Evolutionary conservation across 805 yeast genomes (phyloP).

Genomic region (Saccharomyces eubayanus): DNA sequence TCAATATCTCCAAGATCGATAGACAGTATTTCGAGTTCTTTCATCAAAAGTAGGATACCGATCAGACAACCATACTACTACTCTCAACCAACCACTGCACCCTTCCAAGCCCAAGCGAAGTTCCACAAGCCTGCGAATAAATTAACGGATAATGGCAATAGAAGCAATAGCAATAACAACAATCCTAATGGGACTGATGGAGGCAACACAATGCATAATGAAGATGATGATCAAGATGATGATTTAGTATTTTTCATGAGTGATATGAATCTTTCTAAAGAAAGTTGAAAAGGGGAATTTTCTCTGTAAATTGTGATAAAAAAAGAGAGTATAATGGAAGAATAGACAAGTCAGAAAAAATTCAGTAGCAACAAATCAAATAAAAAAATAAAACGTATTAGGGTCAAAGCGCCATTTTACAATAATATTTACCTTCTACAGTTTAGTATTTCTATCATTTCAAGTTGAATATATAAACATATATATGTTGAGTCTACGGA

Average conservation of each 20-base stretch:
- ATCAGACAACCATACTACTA: slow-evolving; percentile 23
- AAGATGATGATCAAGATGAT: slow-evolving; percentile 47
- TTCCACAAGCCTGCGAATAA: slow-evolving; percentile 24
- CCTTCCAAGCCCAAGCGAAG: slow-evolving; percentile 30
- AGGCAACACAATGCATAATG: slow-evolving; percentile 1
- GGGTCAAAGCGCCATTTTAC: neutral
- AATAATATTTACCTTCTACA: neutral
- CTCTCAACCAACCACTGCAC: slow-evolving; percentile 27
- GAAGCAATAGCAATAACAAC: neutral
- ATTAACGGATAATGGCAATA: slow-evolving; percentile 7
- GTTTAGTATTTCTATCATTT: neutral
- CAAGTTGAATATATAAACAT: neutral
- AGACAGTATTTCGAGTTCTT: slow-evolving; percentile 24
- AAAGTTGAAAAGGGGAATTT: neutral
- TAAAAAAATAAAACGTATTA: neutral
- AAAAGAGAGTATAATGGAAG: neutral
- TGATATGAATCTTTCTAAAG: slow-evolving; percentile 48
- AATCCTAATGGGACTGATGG: neutral
- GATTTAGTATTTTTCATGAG: slow-evolving; percentile 66
- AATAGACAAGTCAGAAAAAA: neutral
- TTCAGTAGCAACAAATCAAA: neutral
- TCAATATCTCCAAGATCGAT: slow-evolving; percentile 25
- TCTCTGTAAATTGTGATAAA: neutral
- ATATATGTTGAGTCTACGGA: neutral
- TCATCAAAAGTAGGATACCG: slow-evolving; percentile 17